A percentile compares a stretch with the other conserved stretches of the same genome.
phyloP scores from a whole-genome alignment of 73 alveolate genomes.

The Halteria grandinella region DNA sequence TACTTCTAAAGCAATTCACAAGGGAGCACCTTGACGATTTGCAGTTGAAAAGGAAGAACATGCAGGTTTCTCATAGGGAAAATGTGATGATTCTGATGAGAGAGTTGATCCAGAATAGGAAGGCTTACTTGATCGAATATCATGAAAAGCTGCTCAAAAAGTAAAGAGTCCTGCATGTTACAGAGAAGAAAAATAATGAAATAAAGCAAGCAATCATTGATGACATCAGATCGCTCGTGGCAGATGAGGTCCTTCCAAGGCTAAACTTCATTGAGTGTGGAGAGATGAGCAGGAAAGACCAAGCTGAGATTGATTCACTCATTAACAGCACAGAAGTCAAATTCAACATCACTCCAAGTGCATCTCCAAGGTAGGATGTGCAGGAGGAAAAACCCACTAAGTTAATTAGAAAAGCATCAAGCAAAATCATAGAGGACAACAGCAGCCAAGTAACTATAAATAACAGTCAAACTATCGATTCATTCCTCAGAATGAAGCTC shows the following conservation, averaged over 20 bases:
- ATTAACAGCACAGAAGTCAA: too few species aligned
- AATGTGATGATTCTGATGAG: conserved; percentile 2
- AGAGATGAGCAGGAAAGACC: not conserved
- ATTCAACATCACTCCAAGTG: too few species aligned
- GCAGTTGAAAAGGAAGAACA: not conserved
- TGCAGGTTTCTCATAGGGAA: not conserved
- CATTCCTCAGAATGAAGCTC: too few species aligned
- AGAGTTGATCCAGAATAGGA: conserved; percentile 32
- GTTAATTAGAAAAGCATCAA: too few species aligned
- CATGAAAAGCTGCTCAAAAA: not conserved
- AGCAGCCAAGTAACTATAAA: too few species aligned
- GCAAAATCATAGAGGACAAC: too few species aligned
- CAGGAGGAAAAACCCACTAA: too few species aligned
- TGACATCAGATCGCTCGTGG: conserved; percentile 3
- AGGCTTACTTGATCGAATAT: not conserved
- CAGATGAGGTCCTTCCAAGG: conserved; percentile 12
- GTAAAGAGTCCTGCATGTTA: not conserved
- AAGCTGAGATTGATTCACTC: conserved; percentile 27
- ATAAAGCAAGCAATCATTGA: conserved; percentile 1
- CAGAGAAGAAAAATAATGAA: not conserved
- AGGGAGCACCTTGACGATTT: conserved; percentile 17
- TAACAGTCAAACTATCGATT: too few species aligned
- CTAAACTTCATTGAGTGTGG: not conserved
- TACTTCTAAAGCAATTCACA: conserved; percentile 13
- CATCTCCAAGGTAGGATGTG: too few species aligned